Conservation (phyloP, 2,329 filamentous ascomycete genomes). For the Cladosporium cucumerinum region DNA sequence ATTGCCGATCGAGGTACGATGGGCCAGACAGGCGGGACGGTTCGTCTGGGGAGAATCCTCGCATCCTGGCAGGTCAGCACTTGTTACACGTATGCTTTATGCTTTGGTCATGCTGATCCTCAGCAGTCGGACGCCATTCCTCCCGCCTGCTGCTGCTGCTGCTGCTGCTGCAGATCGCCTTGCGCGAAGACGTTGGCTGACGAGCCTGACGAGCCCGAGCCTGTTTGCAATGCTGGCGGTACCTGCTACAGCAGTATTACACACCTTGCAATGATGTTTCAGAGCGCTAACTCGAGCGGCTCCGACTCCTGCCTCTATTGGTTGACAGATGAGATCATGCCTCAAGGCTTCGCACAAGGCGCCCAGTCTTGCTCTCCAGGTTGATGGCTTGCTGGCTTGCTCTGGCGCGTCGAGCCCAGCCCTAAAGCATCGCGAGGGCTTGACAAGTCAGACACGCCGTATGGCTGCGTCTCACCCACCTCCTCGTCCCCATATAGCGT, state of each 20-base stretch:
- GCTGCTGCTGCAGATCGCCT: neutral
- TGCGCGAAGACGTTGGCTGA: neutral
- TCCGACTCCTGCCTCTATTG: neutral
- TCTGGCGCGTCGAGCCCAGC: neutral
- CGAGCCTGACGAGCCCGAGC: neutral
- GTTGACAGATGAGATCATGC: neutral
- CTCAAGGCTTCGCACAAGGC: neutral
- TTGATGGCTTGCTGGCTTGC: neutral
- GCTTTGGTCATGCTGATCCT: neutral
- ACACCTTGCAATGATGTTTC: neutral
- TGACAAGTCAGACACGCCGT: conserved; percentile 7
- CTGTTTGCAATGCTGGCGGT: neutral
- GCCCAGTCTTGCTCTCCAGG: conserved; percentile 2
- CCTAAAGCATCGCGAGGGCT: neutral
- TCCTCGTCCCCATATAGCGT: neutral
- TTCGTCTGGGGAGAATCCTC: conserved; percentile 13
- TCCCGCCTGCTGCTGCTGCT: neutral
- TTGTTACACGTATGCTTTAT: conserved; percentile 4
- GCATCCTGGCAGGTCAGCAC: conserved; percentile 3
- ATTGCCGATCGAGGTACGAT: neutral
- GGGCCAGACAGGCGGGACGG: conserved; percentile 11
- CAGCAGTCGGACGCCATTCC: neutral
- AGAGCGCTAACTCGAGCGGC: neutral
- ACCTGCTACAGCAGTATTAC: neutral
- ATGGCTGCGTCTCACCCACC: conserved; percentile 11